Evolutionary conservation across 768 basidiomycete species (phyloP), one percentile per base, ranked within the genome.

Genomic region (Podaxis rugospora): DNA sequence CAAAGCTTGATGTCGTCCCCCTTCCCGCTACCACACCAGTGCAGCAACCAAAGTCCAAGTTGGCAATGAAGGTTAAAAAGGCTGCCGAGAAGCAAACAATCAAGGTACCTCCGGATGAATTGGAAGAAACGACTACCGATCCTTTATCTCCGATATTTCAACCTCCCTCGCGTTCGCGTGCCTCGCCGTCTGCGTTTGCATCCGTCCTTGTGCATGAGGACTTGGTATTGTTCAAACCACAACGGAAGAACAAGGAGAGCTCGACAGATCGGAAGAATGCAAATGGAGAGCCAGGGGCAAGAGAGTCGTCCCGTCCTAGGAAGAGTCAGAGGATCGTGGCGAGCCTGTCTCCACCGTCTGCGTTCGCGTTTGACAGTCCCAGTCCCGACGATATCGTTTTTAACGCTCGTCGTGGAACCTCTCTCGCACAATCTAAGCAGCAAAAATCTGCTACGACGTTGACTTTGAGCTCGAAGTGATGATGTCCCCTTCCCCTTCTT

Each of bases 321-420:
- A 54, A 39, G 53, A 49, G 35, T 14, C 42, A 49, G 25, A 66
- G 64, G 7, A 65, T 72, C 18, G 73, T 78, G n/a, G 76, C 80
- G 16, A 72, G 73, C 55, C 62, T 76, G 42, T 67, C 68, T 6
- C 67, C 73, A 14, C 51, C 13, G 66, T 75, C 16, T 69, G 73
- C 76, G 2, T 92, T 92, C 69, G 75, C 84, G 9, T 93, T 95
- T 68, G 86, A 94, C 63, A 82, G 80, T 23, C 92, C 92, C 37
- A 97, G 95, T 72, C 96, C 96, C 21, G 96, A 98, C 66, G 96
- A 98, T 67, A 74, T 92, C 64, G 86, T 98, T 7, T 77, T 90
- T 66, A 85, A 84, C 65, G 92, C 93, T 57, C 85, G 93, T 52
- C 86, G 83, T 56, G 90, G 90, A 50, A 90, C 93, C 3, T 75